phyloP scores from a whole-genome alignment of 768 basidiomycete species.

The Boletus sp. region DNA sequence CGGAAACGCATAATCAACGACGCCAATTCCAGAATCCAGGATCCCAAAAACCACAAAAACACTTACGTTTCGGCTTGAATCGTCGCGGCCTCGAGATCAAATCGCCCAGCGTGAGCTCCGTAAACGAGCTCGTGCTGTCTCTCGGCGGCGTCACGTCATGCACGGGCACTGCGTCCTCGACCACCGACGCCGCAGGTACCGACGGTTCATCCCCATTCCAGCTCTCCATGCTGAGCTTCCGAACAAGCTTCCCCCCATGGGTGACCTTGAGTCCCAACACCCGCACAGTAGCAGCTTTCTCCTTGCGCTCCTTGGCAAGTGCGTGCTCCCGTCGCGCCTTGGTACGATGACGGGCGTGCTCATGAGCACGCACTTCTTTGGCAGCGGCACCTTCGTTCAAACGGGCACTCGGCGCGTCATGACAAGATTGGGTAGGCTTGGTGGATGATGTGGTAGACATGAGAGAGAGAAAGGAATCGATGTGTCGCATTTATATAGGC shows the following conservation, averaged over 20 bases:
- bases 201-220: slow-evolving; percentile 27
- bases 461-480: slow-evolving; percentile 10
- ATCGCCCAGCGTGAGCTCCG: slow-evolving; percentile 26
- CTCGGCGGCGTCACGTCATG: slow-evolving; percentile 2
- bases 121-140: slow-evolving; percentile 7
- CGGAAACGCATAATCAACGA: background rate
- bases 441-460: slow-evolving; percentile 30
- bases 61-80: slow-evolving; percentile 26
- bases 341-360: slow-evolving; percentile 32
- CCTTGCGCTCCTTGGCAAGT: slow-evolving; percentile 31
- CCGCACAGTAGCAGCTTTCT: slow-evolving; percentile 18
- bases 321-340: slow-evolving; percentile 33
- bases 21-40: background rate
- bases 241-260: slow-evolving; percentile 16
- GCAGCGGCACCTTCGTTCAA: slow-evolving; percentile 14
- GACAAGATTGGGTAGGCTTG: slow-evolving; percentile 15
- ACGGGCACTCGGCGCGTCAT: slow-evolving; percentile 19
- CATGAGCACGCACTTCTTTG: slow-evolving; percentile 32
- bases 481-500: slow-evolving; percentile 31
- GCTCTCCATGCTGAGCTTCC: slow-evolving; percentile 26
- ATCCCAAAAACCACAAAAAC: background rate
- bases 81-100: slow-evolving; percentile 23
- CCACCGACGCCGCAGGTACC: background rate
- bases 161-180: background rate
- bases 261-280: slow-evolving; percentile 19